Evolutionary conservation across 148 eudicot genomes (phyloP), one percentile per base, ranked within the genome.

Genomic region (Chenopodium berlandieri): DNA sequence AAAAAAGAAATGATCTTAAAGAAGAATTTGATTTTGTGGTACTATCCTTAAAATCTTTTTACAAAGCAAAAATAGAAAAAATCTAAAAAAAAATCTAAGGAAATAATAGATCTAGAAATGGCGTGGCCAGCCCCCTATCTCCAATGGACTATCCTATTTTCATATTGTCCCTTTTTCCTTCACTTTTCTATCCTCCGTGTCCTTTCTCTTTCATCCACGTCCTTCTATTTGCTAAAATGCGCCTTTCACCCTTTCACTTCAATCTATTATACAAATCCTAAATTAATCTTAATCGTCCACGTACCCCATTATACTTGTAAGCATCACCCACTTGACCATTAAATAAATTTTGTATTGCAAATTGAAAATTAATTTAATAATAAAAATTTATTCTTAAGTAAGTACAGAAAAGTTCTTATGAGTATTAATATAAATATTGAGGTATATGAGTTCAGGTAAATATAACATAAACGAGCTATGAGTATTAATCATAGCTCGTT

Each of bases 101-200:
- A 50, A 50, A 50, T 50, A 50, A 40, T 50, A 50, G 63, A 91
- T 88, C 65, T 84, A 70, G 10, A 1, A 0, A 81, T 87, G 91
- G 90, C 92, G 91, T 91, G 54, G 89, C 92, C 83, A 2, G 30
- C 75, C 80, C 50, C 80, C 86, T 76, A 86, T 88, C 92, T 78
- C 87, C 30, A 83, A 84, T 63, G 78, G 20, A 17, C 83, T 78
- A 80, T 89, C 91, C 68, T 71, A 40, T 76, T 73, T 73, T 13
- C 83, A 30, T 79, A 72, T 82, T 83, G 78, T 79, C 44, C 78
- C 48, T 47, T 47, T 40, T 40, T 9, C 52, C 52, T 9, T 48
- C 52, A 48, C 52, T 48, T 48, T 73, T 68, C 71, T 12, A 54
- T 66, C 82, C 82, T 69, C 71, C 71, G 74, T 86, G 78, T 72